These are phyloP conservation scores for Amanita muscaria DNA, from an alignment of 768 basidiomycete species.

Conservation along the genomic window DNA sequence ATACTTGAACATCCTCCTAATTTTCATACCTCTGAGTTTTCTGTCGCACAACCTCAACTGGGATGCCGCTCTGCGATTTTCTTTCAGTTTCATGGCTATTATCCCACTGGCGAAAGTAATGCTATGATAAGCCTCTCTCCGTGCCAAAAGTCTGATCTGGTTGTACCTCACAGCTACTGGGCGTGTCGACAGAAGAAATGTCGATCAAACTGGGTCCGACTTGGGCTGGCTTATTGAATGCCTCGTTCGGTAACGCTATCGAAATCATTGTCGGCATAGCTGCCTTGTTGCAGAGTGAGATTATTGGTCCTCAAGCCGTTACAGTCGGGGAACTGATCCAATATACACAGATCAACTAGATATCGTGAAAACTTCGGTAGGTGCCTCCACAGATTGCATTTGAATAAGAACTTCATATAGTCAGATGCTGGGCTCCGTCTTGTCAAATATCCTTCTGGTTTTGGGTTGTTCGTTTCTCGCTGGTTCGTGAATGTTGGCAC, in stretches of 20 bases:
- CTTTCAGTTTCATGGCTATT: conserved; percentile 74
- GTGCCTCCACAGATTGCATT: conserved; percentile 12
- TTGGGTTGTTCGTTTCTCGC: conserved; percentile 88
- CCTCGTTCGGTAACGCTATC: conserved; percentile 75
- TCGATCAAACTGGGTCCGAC: conserved; percentile 75
- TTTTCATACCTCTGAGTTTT: conserved; percentile 71
- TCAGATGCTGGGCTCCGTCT: conserved; percentile 83
- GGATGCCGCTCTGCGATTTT: conserved; percentile 71
- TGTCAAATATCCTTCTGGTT: conserved; percentile 86
- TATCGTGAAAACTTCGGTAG: conserved; percentile 85
- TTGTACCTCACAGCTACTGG: conserved; percentile 44
- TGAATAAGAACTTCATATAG: not conserved
- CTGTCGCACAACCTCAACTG: conserved; percentile 56
- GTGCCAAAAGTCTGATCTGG: not conserved
- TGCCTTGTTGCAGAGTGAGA: conserved; percentile 65
- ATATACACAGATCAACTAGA: conserved; percentile 55
- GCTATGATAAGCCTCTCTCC: conserved; percentile 11
- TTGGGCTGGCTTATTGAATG: conserved; percentile 79
- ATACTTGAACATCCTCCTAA: conserved; percentile 68
- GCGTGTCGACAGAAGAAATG: conserved; percentile 77
- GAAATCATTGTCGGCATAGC: conserved; percentile 88
- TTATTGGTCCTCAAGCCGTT: too few relatives aligned
- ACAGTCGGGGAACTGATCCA: too few relatives aligned
- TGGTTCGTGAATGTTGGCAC: conserved; percentile 30
- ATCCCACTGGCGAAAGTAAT: conserved; percentile 78